These are phyloP conservation scores for Cyberlindnera mycetangii DNA, from an alignment of 805 yeast genomes.

Conservation along the genomic window DNA sequence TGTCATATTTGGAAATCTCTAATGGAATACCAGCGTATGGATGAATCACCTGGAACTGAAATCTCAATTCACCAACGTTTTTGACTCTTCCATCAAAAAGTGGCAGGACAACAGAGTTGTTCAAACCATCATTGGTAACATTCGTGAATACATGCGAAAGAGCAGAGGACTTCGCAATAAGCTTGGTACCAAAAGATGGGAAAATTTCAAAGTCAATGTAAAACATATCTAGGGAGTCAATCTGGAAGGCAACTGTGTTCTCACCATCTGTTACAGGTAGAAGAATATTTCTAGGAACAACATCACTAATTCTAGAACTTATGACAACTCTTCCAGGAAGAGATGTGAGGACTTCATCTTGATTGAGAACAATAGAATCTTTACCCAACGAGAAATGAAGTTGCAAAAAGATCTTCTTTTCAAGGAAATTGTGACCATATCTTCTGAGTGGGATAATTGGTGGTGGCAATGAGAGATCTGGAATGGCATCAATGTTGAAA, in stretches of 20 bases:
- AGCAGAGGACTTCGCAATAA: constrained; percentile 86
- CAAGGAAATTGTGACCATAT: constrained; percentile 94
- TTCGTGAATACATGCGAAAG: constrained; percentile 50
- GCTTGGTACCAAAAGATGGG: constrained; percentile 91
- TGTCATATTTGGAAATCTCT: constrained; percentile 89
- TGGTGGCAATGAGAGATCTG: constrained; percentile 90
- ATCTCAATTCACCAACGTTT: constrained; percentile 75
- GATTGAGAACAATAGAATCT: constrained; percentile 38
- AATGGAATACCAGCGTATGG: constrained; percentile 85
- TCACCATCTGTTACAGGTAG: constrained; percentile 64
- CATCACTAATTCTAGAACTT: constrained; percentile 70
- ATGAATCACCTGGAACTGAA: constrained; percentile 77
- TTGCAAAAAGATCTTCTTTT: constrained; percentile 83
- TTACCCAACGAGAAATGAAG: constrained; percentile 56
- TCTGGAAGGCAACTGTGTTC: constrained; percentile 73
- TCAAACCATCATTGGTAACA: constrained; percentile 34
- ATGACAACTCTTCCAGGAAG: constrained; percentile 83
- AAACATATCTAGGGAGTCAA: constrained; percentile 72
- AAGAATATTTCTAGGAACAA: constrained; percentile 83
- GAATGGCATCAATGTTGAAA: constrained; percentile 65
- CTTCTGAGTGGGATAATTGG: constrained; percentile 91
- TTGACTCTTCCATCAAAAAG: constrained; percentile 77
- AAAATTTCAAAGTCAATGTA: constrained; percentile 83
- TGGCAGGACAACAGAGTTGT: constrained; percentile 52
- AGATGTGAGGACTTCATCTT: constrained; percentile 41